Evolutionary conservation across 192 early-diverging fungal genomes (phyloP), one percentile per base, ranked within the genome.

Genomic region (Funneliformis mosseae): DNA sequence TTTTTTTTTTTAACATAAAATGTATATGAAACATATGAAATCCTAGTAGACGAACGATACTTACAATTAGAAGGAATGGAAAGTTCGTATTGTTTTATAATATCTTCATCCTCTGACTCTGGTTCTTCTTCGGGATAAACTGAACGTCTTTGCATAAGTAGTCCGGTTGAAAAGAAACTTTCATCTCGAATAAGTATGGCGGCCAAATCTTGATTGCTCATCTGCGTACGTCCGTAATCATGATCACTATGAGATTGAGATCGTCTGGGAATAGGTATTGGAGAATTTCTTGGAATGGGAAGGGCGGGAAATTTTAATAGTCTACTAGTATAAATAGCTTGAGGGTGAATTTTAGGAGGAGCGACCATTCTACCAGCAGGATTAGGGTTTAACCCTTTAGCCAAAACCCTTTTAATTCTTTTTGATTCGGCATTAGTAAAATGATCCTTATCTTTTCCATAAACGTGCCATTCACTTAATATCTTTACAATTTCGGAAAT

Each of bases 281-380:
- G 33, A 70, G 68, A 42, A 70, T 70, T 70, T 43, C 41, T 70
- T 16, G 39, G 33, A 4, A 67, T 16, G 16, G 64, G 64, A 38
- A 70, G 42, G 11, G 68, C 33, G 21, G 76, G 76, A 64, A 77
- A 64, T 77, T 77, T 77, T 66, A 77, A 45, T 64, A 59, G 6
- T 46, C 62, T 62, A 14, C 76, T 64, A 25, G 76, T 46, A 67
- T 77, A 77, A 42, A 77, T 77, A 42, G 76, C 76, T 66, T 77
- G 76, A 27, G 76, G 76, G 66, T 77, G 76, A 8, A 46, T 43
- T 67, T 77, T 77, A 46, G 25, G 39, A 28, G 76, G 76, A 25
- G 23, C 23, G 8, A 45, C 27, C 76, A 77, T 66, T 46, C 21
- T 43, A 9, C 42, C 62, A 55, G 6, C 50, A 27, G 42, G 62